phyloP scores from a whole-genome alignment of 768 basidiomycete species.

The Boletus vermiculosoides region DNA sequence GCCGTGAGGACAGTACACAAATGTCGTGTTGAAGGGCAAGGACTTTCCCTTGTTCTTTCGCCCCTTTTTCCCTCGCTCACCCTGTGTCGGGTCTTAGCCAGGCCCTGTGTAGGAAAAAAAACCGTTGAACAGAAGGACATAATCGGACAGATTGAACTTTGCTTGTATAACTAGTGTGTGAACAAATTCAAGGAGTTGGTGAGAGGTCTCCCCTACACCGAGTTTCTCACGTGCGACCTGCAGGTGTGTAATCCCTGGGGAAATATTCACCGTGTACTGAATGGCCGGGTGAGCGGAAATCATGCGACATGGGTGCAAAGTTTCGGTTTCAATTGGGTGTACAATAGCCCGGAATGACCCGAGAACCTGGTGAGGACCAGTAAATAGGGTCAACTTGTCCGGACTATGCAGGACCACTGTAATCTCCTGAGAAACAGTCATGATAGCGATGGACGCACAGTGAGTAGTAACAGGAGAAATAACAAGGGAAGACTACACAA shows the following conservation, averaged over 20 bases:
- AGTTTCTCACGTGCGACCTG: neutral
- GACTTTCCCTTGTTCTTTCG: neutral
- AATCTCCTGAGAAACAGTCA: neutral
- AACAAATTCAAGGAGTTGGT: neutral
- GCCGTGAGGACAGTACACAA: neutral
- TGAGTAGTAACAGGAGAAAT: neutral
- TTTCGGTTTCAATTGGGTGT: neutral
- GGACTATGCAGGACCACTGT: neutral
- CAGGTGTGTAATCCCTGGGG: neutral
- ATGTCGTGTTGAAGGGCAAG: neutral
- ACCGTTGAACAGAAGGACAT: neutral
- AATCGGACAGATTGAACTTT: conserved; percentile 9
- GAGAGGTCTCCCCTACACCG: neutral
- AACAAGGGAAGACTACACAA: neutral
- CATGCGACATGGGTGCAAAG: neutral
- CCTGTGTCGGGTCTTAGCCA: neutral
- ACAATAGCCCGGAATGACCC: neutral
- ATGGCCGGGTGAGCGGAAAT: too few species aligned
- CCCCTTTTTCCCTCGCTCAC: too few species aligned
- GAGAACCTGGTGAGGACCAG: neutral
- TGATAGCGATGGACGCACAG: neutral
- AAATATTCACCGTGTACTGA: neutral
- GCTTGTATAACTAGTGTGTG: neutral
- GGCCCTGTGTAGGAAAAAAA: neutral
- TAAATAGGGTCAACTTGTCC: neutral